These are phyloP conservation scores for Penicillium concentricum DNA, from an alignment of 2,329 filamentous ascomycete species.

Conservation along the genomic window DNA sequence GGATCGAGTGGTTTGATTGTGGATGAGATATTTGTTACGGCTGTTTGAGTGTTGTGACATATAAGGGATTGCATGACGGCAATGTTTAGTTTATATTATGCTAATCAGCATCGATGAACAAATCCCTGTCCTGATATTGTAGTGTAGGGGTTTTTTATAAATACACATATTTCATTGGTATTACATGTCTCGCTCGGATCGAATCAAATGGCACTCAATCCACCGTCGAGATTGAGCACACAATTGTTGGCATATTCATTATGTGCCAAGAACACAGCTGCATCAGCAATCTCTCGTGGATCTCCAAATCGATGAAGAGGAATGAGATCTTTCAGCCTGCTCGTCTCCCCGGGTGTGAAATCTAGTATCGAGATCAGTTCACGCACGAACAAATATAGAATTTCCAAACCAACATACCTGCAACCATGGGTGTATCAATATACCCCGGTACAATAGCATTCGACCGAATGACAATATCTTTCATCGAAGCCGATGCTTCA, in stretches of 20 bases:
- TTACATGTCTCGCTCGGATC: not conserved
- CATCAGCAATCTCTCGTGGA: conserved; percentile 74
- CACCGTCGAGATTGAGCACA: conserved; percentile 80
- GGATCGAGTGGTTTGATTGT: not conserved
- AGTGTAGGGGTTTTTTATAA: not conserved
- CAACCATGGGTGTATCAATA: conserved; percentile 77
- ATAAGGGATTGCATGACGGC: not conserved
- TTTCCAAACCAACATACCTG: conserved; percentile 48
- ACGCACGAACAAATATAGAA: not conserved
- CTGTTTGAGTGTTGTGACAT: not conserved
- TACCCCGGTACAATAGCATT: conserved; percentile 84
- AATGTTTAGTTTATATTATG: not conserved
- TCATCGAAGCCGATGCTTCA: conserved; percentile 51
- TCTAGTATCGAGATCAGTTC: conserved; percentile 32
- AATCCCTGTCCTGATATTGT: not conserved
- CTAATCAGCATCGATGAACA: not conserved
- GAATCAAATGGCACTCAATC: conserved; percentile 64
- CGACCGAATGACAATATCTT: conserved; percentile 64
- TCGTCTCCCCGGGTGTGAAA: conserved; percentile 38
- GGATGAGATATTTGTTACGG: not conserved
- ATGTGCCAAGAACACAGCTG: conserved; percentile 71
- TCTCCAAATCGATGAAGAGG: conserved; percentile 67
- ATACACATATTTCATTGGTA: not conserved
- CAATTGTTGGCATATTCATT: conserved; percentile 87
- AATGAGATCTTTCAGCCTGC: conserved; percentile 50